Evolutionary conservation across 2,329 filamentous ascomycete species (phyloP).

Genomic region (Sporothrix humicola): DNA sequence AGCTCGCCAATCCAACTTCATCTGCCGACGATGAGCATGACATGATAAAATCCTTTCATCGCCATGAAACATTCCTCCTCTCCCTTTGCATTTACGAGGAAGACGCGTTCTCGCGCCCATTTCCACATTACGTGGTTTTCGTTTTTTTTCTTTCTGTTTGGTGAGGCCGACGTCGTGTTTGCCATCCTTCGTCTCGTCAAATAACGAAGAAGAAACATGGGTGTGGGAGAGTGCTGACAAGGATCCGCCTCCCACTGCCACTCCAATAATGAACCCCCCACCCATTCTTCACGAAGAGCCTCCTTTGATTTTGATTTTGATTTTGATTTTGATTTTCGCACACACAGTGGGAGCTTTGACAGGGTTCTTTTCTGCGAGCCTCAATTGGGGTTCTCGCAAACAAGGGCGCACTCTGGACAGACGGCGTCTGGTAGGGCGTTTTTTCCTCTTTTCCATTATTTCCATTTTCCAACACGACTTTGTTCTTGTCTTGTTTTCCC

Average conservation of each 20-base stretch:
- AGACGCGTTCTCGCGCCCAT: background rate
- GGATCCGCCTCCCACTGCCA: background rate
- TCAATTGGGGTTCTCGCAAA: background rate
- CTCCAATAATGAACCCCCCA: background rate
- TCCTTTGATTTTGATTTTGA: constrained; percentile 1
- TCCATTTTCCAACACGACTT: background rate
- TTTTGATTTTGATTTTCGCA: constrained; percentile 8
- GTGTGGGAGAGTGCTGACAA: background rate
- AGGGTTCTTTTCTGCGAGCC: background rate
- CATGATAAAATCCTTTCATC: background rate
- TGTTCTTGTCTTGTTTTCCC: background rate
- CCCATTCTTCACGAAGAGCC: background rate
- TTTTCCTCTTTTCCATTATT: background rate
- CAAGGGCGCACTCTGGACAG: background rate
- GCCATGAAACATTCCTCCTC: background rate
- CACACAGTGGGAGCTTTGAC: background rate
- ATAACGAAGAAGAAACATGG: background rate
- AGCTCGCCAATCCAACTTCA: background rate
- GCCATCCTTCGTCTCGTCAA: too few species aligned
- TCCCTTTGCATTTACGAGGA: constrained; percentile 10
- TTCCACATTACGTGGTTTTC: background rate
- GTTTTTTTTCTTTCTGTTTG: background rate
- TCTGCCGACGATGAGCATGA: background rate
- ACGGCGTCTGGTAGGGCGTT: background rate
- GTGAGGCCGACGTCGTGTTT: background rate